A percentile compares a stretch with the other conserved stretches of the same genome.
phyloP scores from a whole-genome alignment of 2,329 filamentous ascomycete species.

The Calonectria hawksworthii region DNA sequence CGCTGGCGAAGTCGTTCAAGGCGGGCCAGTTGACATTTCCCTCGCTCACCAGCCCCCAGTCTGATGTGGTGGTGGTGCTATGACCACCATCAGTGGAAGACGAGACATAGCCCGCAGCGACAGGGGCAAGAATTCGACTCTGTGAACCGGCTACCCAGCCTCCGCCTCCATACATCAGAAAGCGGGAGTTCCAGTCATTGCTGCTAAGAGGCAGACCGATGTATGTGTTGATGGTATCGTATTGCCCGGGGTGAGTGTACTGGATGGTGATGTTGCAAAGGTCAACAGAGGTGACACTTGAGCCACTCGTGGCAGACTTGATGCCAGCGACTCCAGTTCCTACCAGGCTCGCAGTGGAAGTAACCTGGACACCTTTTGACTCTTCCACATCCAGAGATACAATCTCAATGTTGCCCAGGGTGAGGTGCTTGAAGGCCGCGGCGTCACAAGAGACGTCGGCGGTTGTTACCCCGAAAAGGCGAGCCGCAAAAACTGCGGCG shows the following conservation, averaged over 20 bases:
- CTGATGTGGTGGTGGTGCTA: background rate
- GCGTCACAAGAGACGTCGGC: background rate
- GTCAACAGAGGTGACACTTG: background rate
- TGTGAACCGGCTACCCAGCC: slow-evolving; percentile 30
- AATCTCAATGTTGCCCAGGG: background rate
- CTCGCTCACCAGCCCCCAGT: slow-evolving; percentile 35
- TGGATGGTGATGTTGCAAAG: slow-evolving; percentile 26
- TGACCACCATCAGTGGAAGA: slow-evolving; percentile 34
- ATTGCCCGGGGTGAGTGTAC: slow-evolving; percentile 35
- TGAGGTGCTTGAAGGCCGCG: background rate
- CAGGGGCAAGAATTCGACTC: background rate
- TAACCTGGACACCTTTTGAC: background rate
- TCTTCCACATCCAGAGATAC: background rate
- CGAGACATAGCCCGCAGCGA: slow-evolving; percentile 19
- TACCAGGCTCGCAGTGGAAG: background rate
- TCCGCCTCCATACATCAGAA: slow-evolving; percentile 33
- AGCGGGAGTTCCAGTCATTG: slow-evolving; percentile 32
- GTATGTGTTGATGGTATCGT: slow-evolving; percentile 29
- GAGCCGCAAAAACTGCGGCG: background rate
- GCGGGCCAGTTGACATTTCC: slow-evolving; percentile 43
- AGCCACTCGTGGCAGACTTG: background rate
- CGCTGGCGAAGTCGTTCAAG: slow-evolving; percentile 45
- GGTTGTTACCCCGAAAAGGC: background rate
- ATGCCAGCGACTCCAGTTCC: background rate
- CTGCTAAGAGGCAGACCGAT: slow-evolving; percentile 21